Evolutionary conservation across 2,329 filamentous ascomycete genomes (phyloP).

Genomic region (Chlorencoelia australis): DNA sequence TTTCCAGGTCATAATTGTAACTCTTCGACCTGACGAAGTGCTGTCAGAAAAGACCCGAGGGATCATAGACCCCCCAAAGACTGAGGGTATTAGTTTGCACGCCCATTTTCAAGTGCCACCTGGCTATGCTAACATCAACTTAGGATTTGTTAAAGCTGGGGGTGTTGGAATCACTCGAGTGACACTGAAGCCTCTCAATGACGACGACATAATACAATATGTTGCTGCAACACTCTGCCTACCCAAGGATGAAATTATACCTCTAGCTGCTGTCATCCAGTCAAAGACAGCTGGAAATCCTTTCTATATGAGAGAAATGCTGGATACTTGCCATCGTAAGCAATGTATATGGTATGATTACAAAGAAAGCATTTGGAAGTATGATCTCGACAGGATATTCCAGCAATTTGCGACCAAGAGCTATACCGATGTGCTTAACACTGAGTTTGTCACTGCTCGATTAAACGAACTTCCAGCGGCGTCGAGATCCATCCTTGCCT

Average conservation of each 20-base stretch:
- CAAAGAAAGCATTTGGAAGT: conserved; percentile 71
- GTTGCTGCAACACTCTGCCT: conserved; percentile 74
- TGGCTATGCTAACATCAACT: conserved; percentile 16
- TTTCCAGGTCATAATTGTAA: conserved; percentile 59
- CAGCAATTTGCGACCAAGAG: conserved; percentile 71
- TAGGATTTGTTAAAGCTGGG: conserved; percentile 28
- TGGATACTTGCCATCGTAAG: conserved; percentile 76
- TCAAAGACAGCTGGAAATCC: conserved; percentile 64
- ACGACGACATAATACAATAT: conserved; percentile 73
- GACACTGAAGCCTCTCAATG: conserved; percentile 60
- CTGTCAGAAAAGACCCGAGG: conserved; percentile 43
- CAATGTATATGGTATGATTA: conserved; percentile 89
- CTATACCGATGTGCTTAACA: conserved; percentile 71
- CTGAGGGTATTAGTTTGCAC: conserved; percentile 37
- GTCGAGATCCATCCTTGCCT: conserved; percentile 71
- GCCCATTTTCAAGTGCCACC: conserved; percentile 11
- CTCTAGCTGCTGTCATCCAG: conserved; percentile 74
- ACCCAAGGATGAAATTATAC: conserved; percentile 58
- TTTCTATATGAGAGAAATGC: conserved; percentile 86
- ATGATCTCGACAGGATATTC: conserved; percentile 77
- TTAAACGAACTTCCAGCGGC: conserved; percentile 65
- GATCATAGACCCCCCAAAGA: conserved; percentile 44
- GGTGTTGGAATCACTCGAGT: conserved; percentile 58
- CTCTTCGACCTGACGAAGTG: conserved; percentile 59
- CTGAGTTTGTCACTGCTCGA: conserved; percentile 70